Evolutionary conservation across 257 asterid species (phyloP).

Genomic region (Gentiana macrophylla): DNA sequence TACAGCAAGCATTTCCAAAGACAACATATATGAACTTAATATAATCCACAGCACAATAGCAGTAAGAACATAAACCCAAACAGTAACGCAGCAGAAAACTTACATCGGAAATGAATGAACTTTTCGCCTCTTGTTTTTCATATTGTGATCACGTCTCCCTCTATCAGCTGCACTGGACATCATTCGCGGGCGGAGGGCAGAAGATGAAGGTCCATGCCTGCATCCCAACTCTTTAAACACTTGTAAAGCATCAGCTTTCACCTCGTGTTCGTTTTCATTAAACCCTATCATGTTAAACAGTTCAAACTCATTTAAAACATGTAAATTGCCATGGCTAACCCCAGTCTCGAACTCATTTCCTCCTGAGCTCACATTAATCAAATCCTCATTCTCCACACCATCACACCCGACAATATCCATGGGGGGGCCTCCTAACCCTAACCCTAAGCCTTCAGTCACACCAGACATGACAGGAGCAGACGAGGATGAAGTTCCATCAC

Average conservation of each 20-base stretch:
- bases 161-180: constrained; percentile 21
- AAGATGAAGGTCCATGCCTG: constrained; percentile 62
- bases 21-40: not conserved
- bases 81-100: constrained; percentile 15
- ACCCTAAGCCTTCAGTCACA: constrained; percentile 27
- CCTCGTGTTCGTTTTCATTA: constrained; percentile 39
- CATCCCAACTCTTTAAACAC: constrained; percentile 35
- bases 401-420: constrained; percentile 12
- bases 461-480: constrained; percentile 5
- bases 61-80: not conserved
- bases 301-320: constrained; percentile 14
- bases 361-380: constrained; percentile 4
- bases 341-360: constrained; percentile 24
- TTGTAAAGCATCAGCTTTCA: no score
- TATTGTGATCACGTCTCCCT: constrained; percentile 19
- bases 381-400: constrained; percentile 11
- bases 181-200: constrained; percentile 9
- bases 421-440: constrained; percentile 12
- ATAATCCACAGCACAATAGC: not conserved
- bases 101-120: constrained; percentile 69
- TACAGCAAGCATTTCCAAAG: not conserved
- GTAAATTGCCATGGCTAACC: constrained; percentile 5
- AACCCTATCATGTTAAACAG: constrained; percentile 24
- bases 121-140: constrained; percentile 74
- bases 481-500: constrained; percentile 63